Evolutionary conservation across 129 eudicot genomes (phyloP).

Genomic region (Ambrosia trifida): DNA sequence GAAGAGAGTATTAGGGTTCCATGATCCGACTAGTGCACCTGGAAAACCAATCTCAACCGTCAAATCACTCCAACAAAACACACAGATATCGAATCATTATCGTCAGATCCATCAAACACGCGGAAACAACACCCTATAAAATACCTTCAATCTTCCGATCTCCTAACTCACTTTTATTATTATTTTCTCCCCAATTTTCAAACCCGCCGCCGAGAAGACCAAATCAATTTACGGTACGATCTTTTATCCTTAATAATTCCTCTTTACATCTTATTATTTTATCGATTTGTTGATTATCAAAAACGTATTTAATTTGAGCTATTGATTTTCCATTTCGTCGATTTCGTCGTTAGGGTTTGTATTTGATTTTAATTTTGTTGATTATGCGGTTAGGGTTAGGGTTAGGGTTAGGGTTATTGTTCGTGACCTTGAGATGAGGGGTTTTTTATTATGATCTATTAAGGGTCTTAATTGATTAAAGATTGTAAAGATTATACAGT

Average conservation of each 20-base stretch:
- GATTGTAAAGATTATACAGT: background rate
- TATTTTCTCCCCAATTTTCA: background rate
- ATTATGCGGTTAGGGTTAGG: background rate
- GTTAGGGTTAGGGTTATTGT: conserved; percentile 6
- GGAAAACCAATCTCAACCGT: conserved; percentile 13
- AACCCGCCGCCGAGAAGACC: background rate
- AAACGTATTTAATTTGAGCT: background rate
- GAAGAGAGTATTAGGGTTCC: no score
- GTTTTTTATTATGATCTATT: background rate
- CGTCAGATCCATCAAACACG: conserved; percentile 20
- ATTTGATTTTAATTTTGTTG: background rate
- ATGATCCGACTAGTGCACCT: conserved; percentile 11
- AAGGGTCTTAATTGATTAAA: background rate
- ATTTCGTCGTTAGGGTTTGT: background rate
- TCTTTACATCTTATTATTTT: background rate
- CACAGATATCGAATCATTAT: background rate
- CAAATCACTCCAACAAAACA: conserved; percentile 8
- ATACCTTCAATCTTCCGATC: background rate
- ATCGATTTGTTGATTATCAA: background rate
- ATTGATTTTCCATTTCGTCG: background rate
- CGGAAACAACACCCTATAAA: conserved; percentile 1
- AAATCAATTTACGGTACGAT: background rate
- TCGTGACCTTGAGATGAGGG: background rate
- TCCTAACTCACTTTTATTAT: background rate
- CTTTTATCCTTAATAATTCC: background rate